phyloP scores from a whole-genome alignment of 176 grass and related monocot species.

The Oryza coarctata region DNA sequence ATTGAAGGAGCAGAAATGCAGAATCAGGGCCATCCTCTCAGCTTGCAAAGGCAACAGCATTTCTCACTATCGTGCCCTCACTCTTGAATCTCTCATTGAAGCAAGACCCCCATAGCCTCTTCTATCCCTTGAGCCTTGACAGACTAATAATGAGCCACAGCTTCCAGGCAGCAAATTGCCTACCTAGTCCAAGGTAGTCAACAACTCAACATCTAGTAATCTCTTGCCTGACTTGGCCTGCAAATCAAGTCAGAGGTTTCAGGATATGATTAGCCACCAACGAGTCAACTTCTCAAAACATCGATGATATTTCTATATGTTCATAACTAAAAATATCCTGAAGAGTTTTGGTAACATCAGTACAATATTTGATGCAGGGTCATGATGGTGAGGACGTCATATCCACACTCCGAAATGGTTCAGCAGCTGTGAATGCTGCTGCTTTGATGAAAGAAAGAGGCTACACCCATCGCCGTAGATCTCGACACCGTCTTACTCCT shows the following conservation, averaged over 20 bases:
- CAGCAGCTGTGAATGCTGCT: constrained; percentile 80
- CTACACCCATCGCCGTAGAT: constrained; percentile 65
- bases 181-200: too few relatives aligned
- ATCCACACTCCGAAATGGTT: constrained; percentile 81
- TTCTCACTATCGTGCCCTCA: too few relatives aligned
- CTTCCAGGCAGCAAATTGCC: too few relatives aligned
- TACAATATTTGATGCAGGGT: constrained; percentile 54
- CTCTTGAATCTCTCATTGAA: too few relatives aligned
- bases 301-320: not conserved
- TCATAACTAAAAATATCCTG: constrained; percentile 3
- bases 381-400: constrained; percentile 72
- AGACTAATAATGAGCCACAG: too few relatives aligned
- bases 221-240: not conserved
- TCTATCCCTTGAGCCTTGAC: too few relatives aligned
- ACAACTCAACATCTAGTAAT: not conserved
- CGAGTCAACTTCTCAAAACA: not conserved
- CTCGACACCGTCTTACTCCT: constrained; percentile 94
- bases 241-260: not conserved
- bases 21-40: too few relatives aligned
- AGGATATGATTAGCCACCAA: not conserved
- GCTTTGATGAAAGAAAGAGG: constrained; percentile 94
- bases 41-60: too few relatives aligned
- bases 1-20: too few relatives aligned
- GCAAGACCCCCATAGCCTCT: too few relatives aligned
- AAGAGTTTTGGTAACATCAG: constrained; percentile 4